phyloP scores from a whole-genome alignment of 352 stramenopile genomes.

The Phytopythium litorale region DNA sequence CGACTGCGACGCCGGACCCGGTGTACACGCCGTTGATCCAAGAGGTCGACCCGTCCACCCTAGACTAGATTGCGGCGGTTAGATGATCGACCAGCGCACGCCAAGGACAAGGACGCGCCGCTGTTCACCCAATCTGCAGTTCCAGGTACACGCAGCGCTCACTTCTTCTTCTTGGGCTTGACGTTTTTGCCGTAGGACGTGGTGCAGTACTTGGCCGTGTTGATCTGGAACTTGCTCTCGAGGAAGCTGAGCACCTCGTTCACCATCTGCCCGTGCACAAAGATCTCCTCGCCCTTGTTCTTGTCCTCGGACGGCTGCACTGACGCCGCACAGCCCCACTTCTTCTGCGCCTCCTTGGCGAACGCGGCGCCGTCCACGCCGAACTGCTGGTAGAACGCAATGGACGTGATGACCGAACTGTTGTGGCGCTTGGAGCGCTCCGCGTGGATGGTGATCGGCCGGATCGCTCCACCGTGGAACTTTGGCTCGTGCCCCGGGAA shows the following conservation, averaged over 20 bases:
- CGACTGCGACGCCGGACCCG: conserved; percentile 25
- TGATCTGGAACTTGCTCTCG: conserved; percentile 59
- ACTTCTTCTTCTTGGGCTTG: conserved; percentile 74
- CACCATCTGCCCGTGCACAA: conserved; percentile 76
- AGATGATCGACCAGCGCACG: not conserved
- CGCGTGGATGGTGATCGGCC: conserved; percentile 61
- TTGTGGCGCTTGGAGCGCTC: conserved; percentile 67
- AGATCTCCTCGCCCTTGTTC: conserved; percentile 64
- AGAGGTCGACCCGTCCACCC: conserved; percentile 16
- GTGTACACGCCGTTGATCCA: conserved; percentile 23
- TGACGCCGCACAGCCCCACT: conserved; percentile 74
- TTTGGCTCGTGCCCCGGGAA: conserved; percentile 67
- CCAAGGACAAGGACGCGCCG: not conserved
- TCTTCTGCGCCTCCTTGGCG: conserved; percentile 79
- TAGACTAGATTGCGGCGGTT: conserved; percentile 19
- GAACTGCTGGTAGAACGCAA: conserved; percentile 79
- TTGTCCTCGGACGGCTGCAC: conserved; percentile 53
- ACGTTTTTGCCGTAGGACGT: conserved; percentile 76
- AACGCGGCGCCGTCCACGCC: conserved; percentile 66
- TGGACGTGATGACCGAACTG: conserved; percentile 62
- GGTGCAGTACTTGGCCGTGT: conserved; percentile 58
- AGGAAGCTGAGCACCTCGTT: conserved; percentile 75
- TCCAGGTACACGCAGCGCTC: conserved; percentile 17
- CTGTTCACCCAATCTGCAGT: not conserved
- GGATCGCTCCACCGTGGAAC: conserved; percentile 49